Conservation (phyloP, 1,284 basidiomycete genomes). For the Ganoderma leucocontextum region DNA sequence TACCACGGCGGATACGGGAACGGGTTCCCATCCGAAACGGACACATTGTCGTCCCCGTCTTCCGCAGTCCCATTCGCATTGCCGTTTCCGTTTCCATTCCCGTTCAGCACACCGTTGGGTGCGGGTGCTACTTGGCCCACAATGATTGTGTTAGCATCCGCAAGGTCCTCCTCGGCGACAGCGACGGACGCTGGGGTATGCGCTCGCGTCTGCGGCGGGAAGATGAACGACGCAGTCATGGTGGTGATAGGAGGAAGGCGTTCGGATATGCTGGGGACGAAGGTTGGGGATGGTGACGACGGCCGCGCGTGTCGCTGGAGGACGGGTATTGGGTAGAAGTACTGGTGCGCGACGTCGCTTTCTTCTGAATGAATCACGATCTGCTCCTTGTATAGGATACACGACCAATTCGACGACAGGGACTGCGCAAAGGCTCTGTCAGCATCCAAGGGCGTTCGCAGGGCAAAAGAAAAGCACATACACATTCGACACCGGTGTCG, state of each 20-base stretch:
- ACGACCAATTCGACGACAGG: slow-evolving; percentile 76
- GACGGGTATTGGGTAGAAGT: slow-evolving; percentile 63
- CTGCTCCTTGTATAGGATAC: slow-evolving; percentile 64
- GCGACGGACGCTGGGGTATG: slow-evolving; percentile 27
- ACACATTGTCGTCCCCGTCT: slow-evolving; percentile 22
- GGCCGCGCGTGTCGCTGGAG: slow-evolving; percentile 49
- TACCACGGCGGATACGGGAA: slow-evolving; percentile 55
- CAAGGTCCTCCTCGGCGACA: slow-evolving; percentile 11
- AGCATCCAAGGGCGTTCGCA: neutral
- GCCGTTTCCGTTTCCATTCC: neutral
- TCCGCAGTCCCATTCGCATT: slow-evolving; percentile 6
- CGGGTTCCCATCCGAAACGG: slow-evolving; percentile 31
- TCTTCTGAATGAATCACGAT: slow-evolving; percentile 80
- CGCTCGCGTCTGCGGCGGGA: slow-evolving; percentile 38
- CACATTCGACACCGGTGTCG: slow-evolving; percentile 75
- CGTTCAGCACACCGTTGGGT: neutral
- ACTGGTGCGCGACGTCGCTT: slow-evolving; percentile 58
- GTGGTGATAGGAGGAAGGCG: slow-evolving; percentile 35
- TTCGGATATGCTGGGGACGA: slow-evolving; percentile 48
- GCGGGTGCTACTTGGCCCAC: neutral
- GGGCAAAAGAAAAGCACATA: slow-evolving; percentile 49
- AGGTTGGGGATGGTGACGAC: slow-evolving; percentile 37
- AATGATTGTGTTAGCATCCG: neutral
- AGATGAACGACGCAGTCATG: slow-evolving; percentile 42
- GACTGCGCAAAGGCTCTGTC: slow-evolving; percentile 46